Conservation (phyloP, 1,284 basidiomycete genomes). For the Cutaneotrichosporon sp. region DNA sequence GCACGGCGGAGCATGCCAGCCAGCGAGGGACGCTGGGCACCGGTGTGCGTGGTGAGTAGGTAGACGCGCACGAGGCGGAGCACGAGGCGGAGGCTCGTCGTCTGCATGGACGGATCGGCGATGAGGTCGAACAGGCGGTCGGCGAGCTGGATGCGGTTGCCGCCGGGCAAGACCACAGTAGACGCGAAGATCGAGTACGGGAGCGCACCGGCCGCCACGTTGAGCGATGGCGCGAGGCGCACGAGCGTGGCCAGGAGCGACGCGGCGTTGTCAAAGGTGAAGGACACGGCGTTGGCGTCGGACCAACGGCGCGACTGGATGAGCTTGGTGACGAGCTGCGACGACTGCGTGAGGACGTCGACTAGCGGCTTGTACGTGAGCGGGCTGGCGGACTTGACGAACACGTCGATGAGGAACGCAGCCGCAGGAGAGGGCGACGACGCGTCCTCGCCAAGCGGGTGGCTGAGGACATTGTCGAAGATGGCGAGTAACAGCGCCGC, state of each 20-base stretch:
- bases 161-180: conserved; percentile 22
- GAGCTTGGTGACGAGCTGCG: conserved; percentile 27
- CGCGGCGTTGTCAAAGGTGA: conserved; percentile 34
- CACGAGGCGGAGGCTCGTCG: conserved; percentile 26
- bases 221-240: conserved; percentile 30
- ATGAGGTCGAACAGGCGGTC: conserved; percentile 41
- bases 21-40: conserved; percentile 35
- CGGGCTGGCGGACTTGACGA: conserved; percentile 39
- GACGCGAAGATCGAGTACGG: conserved; percentile 34
- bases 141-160: conserved; percentile 38
- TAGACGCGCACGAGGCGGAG: conserved; percentile 38
- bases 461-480: conserved; percentile 36
- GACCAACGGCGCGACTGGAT: conserved; percentile 28
- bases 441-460: conserved; percentile 32
- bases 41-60: conserved; percentile 33
- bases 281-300: conserved; percentile 35
- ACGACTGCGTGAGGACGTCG: conserved; percentile 40
- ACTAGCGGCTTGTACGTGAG: conserved; percentile 46
- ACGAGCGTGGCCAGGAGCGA: conserved; percentile 35
- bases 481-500: conserved; percentile 30
- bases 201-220: conserved; percentile 27
- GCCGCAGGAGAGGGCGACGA: conserved; percentile 31
- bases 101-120: conserved; percentile 26
- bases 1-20: conserved; percentile 43
- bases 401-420: conserved; percentile 35